Evolutionary conservation across 345 rosid genomes (phyloP), one percentile per base, ranked within the genome.

Genomic region (Linum tenue): DNA sequence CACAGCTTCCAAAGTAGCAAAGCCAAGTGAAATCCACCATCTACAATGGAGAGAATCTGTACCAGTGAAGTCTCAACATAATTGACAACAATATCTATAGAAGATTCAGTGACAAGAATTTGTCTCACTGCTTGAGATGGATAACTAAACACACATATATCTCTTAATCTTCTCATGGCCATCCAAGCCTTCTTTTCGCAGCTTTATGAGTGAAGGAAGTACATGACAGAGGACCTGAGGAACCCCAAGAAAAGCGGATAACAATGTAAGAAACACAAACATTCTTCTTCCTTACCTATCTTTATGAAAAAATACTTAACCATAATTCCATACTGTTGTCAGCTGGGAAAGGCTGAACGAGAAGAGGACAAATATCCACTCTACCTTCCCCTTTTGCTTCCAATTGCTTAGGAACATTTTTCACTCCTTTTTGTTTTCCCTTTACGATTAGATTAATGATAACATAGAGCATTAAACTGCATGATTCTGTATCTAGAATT

Each of bases 81-180:
- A 37, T 37, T 59, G 36, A 64, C 15, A 61, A n/a, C 63, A 67
- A 41, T 48, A 39, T 38, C 43, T 67, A 67, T 60, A 68, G 31
- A 70, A 62, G 42, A 70, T 40, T 73, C 63, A 59, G 69, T 71
- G 72, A 77, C 76, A 76, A 78, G 78, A 80, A 70, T 74, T 81
- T 56, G 65, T 87, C 84, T 84, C 84, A 80, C 88, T 72, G 85
- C 86, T 78, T 76, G 82, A 91, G 84, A 81, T 69, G 77, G 69
- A 82, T 75, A 78, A 82, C 79, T 79, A 87, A 76, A 89, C 98
- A 86, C 86, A 92, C 98, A 92, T 92, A 84, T 90, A 90, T 81
- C 97, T 83, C 92, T 92, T 92, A 74, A 92, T 90, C 90, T 86
- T 90, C 87, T 92, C 97, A 1, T 86, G 84, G 57, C 89, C 98